Base-by-base conservation (phyloP, 164 flowering plant species). In the Kingdonia uniflora region DNA sequence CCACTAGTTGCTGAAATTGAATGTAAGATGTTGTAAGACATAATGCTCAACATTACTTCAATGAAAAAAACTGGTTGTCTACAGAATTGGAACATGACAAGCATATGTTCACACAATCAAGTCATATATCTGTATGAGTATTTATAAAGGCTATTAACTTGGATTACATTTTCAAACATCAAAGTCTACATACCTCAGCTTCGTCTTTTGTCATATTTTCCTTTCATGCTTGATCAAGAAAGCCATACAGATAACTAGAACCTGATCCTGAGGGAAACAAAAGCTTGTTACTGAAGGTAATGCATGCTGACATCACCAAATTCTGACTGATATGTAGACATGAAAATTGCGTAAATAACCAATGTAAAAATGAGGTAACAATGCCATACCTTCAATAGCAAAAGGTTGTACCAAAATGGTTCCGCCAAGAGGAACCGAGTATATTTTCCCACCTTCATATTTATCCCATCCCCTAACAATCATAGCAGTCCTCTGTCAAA, bases 381-480 rank as follows among this genome's bases (percentile, higher is more conserved):
- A 46, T 11, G 42, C 44, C 57, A 55, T 26, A 91, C 96, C 98
- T 74, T 96, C 98, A 73, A 91, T 84, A 16, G 96, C 66, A 75
- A 91, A 91, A 64, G 98, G 98, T 58, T 76, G 94, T 76, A 87
- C 88, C 49, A 91, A 26, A 21, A 91, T 58, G 50, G 98, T 85
- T 16, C 98, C 98, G 47, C 96, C 96, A 51, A 87, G 82, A 50
- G 96, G 96, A 41, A 83, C 65, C 14, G 87, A 77, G 67, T 75
- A 85, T 44, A 87, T 80, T 69, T 80, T 75, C 42, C 96, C 95
- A 22, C 98, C 98, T 64, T 82, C 94, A 70, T 91, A 84, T 55
- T 87, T 82, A 69, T 91, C 96, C 98, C 98, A 91, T 29, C 98
- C 98, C 35, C 98, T 96, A 70, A 92, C 76, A 59, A 92, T 88